A percentile compares a stretch with the other conserved stretches of the same genome.
phyloP scores from a whole-genome alignment of 2,329 filamentous ascomycete species.

The Colletotrichum horii region DNA sequence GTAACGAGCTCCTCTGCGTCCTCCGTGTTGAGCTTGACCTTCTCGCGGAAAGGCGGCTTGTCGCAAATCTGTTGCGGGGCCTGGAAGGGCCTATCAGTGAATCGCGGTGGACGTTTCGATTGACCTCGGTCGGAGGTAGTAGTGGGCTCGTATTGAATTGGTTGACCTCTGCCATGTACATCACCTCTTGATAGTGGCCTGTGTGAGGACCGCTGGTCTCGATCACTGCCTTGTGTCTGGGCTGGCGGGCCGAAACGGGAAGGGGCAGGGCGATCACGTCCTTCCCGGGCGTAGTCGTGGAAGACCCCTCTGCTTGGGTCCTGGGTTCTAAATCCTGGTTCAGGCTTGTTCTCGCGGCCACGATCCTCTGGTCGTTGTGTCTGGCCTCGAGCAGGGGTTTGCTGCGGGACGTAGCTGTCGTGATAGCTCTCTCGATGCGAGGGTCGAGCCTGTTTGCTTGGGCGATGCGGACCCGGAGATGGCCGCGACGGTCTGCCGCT shows the following conservation, averaged over 20 bases:
- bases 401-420: neutral
- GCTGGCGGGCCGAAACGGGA: neutral
- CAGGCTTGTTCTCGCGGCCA: neutral
- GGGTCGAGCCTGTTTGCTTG: neutral
- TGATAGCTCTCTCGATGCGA: neutral
- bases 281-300: neutral
- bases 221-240: neutral
- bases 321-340: neutral
- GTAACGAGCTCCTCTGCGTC: neutral
- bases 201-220: neutral
- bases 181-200: neutral
- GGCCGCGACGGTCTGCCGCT: neutral
- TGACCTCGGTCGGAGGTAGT: neutral
- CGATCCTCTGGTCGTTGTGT: neutral
- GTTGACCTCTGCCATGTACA: neutral
- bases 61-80: neutral
- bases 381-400: neutral
- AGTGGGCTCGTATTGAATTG: neutral
- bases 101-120: neutral
- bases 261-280: neutral
- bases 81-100: neutral
- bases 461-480: neutral
- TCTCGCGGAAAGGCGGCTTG: neutral
- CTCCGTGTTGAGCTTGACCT: neutral
- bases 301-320: neutral